Evolutionary conservation across 805 yeast species (phyloP), one percentile per base, ranked within the genome.

Genomic region (Ogataea pilisensis): DNA sequence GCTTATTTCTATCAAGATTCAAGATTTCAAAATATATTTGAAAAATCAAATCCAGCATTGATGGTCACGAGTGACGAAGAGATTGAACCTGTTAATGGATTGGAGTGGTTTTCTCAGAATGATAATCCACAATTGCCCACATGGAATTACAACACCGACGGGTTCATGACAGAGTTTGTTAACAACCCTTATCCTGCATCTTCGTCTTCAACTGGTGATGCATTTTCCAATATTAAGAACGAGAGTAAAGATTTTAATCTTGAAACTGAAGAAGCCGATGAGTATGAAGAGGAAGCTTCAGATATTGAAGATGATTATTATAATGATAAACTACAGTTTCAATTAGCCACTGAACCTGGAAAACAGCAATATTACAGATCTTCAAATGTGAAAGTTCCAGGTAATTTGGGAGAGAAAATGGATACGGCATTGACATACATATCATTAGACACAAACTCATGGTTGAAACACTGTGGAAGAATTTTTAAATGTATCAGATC

Each of bases 391-490:
- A 45, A 43, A 25, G 41, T 58, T 34, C 44, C 60, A 34, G 84
- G 84, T 8, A 69, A 78, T 53, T 59, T 79, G 28, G 80, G 82
- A 4, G 74, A 72, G 35, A 61, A 70, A 31, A 77, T 80, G 71
- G 85, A 80, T 56, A 71, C 76, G 11, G 57, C 71, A 14, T 54
- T 76, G 18, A 79, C 86, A 0, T 71, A 70, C 51, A 70, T 83
- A 40, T 75, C 86, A 1, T 65, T 85, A 42, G 95, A 85, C 60
- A 84, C 93, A 2, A 84, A 85, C 48, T 77, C 83, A 42, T 85
- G 91, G 90, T 64, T 85, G 48, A 82, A 84, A 52, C 90, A 83
- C 54, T 83, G 89, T 58, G 95, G 91, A 2, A 72, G 82, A 45
- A 68, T 85, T 17, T 85, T 72, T 63, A 85, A 85, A 57, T 77